A percentile compares a stretch with the other conserved stretches of the same genome.
Evolutionary conservation across 2,329 filamentous ascomycete genomes (phyloP).

Genomic region (Fusarium mundagurra): DNA sequence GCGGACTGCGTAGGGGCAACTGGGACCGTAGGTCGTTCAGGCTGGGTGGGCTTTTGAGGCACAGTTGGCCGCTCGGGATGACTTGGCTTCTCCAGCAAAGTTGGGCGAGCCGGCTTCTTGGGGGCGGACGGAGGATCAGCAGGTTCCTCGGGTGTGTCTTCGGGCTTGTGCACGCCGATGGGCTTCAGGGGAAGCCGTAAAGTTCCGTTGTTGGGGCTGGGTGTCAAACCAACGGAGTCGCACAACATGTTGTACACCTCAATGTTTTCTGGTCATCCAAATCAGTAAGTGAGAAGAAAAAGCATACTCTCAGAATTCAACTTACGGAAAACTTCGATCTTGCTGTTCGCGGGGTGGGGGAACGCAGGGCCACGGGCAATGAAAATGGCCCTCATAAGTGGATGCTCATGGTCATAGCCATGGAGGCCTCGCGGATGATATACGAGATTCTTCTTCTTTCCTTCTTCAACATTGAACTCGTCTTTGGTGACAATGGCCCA

Average conservation of each 20-base stretch:
- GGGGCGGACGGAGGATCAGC: conserved; percentile 56
- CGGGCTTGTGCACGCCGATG: conserved; percentile 68
- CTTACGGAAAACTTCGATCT: conserved; percentile 84
- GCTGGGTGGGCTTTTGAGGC: conserved; percentile 26
- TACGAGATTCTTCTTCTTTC: conserved; percentile 67
- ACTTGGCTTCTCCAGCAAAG: conserved; percentile 28
- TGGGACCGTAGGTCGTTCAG: conserved; percentile 19
- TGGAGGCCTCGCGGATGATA: conserved; percentile 90
- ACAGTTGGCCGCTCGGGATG: conserved; percentile 25
- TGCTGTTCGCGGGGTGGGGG: conserved; percentile 83
- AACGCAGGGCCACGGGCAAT: conserved; percentile 92
- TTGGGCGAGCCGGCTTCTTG: conserved; percentile 36
- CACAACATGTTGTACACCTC: conserved; percentile 96
- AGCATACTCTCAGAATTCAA: conserved; percentile 35
- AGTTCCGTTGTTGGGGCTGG: conserved; percentile 88
- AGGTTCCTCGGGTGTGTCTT: conserved; percentile 59
- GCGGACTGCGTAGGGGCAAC: conserved; percentile 21
- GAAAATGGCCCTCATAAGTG: conserved; percentile 96
- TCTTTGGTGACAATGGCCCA: conserved; percentile 88
- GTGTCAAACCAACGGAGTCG: conserved; percentile 80
- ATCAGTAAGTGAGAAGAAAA: conserved; percentile 37
- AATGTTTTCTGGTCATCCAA: conserved; percentile 83
- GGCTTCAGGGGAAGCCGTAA: conserved; percentile 75
- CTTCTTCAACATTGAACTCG: conserved; percentile 78
- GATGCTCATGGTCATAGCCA: conserved; percentile 94